These are phyloP conservation scores for Theileria parva DNA, from an alignment of 169 alveolate genomes.

Conservation along the genomic window DNA sequence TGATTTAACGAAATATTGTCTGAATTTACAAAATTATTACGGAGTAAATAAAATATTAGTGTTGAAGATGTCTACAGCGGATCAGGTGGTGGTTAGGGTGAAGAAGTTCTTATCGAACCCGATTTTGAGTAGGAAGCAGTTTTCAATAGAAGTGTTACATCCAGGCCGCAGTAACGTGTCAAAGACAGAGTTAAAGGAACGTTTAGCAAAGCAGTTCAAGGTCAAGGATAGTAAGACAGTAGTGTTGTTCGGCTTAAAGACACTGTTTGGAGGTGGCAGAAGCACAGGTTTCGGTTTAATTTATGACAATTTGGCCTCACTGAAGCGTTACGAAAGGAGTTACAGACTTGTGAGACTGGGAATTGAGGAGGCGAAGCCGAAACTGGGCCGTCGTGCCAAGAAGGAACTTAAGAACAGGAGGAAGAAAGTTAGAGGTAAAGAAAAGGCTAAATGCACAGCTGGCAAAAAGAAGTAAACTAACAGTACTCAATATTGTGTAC, in stretches of 20 bases:
- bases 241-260: conserved; percentile 89
- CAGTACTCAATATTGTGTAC: conserved; percentile 2
- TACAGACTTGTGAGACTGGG: conserved; percentile 87
- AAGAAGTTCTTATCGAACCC: conserved; percentile 88
- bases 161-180: conserved; percentile 91
- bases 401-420: conserved; percentile 86
- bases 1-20: no score
- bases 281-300: conserved; percentile 92
- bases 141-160: conserved; percentile 89
- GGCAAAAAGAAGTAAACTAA: conserved; percentile 59
- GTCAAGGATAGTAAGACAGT: conserved; percentile 82
- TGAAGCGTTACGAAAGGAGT: conserved; percentile 84
- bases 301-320: conserved; percentile 88
- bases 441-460: conserved; percentile 69
- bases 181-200: conserved; percentile 86
- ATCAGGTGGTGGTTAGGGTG: conserved; percentile 81
- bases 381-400: conserved; percentile 84
- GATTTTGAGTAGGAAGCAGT: conserved; percentile 88
- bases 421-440: conserved; percentile 82
- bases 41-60: no score
- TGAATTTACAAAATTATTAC: no score
- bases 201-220: conserved; percentile 87
- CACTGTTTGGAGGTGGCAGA: conserved; percentile 95
- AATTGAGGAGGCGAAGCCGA: conserved; percentile 75
- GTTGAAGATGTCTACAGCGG: conserved; percentile 60